Conservation (phyloP, 306 rosid genomes). For the Vachellia pachyceras region DNA sequence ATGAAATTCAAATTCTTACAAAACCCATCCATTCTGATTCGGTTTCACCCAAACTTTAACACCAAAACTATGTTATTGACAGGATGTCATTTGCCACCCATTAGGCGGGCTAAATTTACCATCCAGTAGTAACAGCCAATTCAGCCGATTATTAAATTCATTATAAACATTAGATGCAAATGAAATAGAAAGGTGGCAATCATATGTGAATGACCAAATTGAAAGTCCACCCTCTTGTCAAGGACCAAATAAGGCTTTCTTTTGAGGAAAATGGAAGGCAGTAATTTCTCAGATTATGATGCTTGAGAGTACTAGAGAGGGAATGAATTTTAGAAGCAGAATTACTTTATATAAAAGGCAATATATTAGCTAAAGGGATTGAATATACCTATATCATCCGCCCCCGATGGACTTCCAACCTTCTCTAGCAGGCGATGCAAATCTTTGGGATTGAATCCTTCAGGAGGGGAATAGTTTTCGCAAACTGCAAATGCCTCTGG, state of each 20-base stretch:
- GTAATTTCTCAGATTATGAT: neutral
- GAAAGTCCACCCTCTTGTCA: neutral
- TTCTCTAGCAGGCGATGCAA: conserved; percentile 85
- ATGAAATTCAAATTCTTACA: neutral
- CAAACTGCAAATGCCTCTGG: conserved; percentile 99
- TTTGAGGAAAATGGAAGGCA: neutral
- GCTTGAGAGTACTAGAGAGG: neutral
- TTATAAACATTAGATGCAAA: neutral
- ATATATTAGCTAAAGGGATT: conserved; percentile 11
- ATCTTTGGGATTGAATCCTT: conserved; percentile 87
- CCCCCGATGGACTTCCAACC: conserved; percentile 97
- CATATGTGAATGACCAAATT: neutral
- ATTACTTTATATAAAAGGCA: neutral
- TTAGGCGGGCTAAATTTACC: neutral
- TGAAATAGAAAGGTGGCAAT: neutral
- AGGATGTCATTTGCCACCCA: neutral
- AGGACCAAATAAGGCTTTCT: neutral
- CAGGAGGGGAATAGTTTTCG: conserved; percentile 93
- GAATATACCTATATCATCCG: conserved; percentile 78
- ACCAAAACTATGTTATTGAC: neutral
- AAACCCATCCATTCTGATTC: neutral
- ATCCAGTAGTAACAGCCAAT: neutral
- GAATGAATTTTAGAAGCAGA: conserved; percentile 18
- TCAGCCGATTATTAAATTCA: neutral
- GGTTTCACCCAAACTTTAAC: neutral